Base-by-base conservation (phyloP, 768 basidiomycete species). In the Hypsizygus marmoreus region DNA sequence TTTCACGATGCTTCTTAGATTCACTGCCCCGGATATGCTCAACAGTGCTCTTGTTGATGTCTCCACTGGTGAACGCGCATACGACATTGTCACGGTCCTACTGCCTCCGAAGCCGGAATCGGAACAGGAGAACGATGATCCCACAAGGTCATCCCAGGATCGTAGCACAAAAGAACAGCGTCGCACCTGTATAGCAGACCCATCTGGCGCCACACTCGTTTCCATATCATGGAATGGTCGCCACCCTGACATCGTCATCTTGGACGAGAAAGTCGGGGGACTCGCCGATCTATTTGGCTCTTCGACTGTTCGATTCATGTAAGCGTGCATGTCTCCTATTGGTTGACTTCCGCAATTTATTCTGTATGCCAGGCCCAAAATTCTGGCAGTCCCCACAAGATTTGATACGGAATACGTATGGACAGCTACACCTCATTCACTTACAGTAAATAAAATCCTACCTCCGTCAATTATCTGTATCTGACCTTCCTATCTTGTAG, bases 331-430 rank as follows among this genome's bases (percentile, higher is more conserved):
- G 36, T 33, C 7, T 44, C 10, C 32, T 20, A 22, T 17, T 37
- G n/a, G n/a, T 16, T 14, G 23, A 24, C 24, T 28, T 54, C 6
- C 19, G 47, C 37, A 29, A 50, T 33, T 49, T 24, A 34, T 33
- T 25, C 24, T 23, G 31, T 41, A n/a, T n/a, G n/a, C 12, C 51
- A 83, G 81, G 60, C 75, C 73, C n/a, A 81, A 82, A 54, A 64
- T 77, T 22, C 74, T 84, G n/a, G 72, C 73, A 16, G 70, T 84
- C 37, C 80, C 80, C 14, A 80, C 80, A 6, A 76, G 81, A n/a
- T 83, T 83, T 49, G 79, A 82, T 49, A 73, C 80, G 2, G 76
- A 81, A 53, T 79, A 73, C 48, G 66, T 81, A 28, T 84, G 82
- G 82, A 72, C 72, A 33, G 81, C 79, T 10, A 78, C 77, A n/a